phyloP scores from a whole-genome alignment of 768 basidiomycete species.

The Thelephora ganbajun region DNA sequence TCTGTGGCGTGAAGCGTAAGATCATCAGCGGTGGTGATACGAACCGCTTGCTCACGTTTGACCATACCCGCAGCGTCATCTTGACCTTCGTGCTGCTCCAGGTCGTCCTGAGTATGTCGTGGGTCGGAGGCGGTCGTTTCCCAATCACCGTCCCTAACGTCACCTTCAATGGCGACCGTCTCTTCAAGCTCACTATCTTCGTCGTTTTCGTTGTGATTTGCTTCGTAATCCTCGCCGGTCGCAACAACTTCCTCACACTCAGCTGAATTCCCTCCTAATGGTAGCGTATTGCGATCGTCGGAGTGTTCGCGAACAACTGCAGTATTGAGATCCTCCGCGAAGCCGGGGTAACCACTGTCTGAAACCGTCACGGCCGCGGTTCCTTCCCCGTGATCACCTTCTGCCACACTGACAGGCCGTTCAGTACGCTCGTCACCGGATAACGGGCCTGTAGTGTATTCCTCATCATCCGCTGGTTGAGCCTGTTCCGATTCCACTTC shows the following conservation, averaged over 20 bases:
- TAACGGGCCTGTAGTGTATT: constrained; percentile 5
- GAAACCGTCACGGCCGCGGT: constrained; percentile 2
- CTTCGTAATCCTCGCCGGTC: neutral
- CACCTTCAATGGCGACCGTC: neutral
- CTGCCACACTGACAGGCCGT: neutral
- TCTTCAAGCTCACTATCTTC: neutral
- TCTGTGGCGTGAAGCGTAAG: neutral
- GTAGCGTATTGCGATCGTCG: neutral
- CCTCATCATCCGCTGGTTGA: constrained; percentile 12
- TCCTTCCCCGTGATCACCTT: constrained; percentile 1
- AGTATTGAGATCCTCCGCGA: neutral
- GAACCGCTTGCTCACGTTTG: neutral
- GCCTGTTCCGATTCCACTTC: constrained; percentile 7
- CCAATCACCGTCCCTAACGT: neutral
- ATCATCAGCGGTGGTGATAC: neutral
- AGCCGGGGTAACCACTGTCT: neutral
- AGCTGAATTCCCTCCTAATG: neutral
- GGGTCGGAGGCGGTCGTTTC: neutral
- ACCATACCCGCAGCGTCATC: neutral
- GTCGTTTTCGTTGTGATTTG: neutral
- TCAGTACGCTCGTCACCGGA: neutral
- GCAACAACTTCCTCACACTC: neutral
- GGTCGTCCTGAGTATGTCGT: neutral
- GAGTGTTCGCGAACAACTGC: neutral
- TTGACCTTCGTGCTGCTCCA: neutral